phyloP scores from a whole-genome alignment of 768 basidiomycete species.

The Suillus bovinus region DNA sequence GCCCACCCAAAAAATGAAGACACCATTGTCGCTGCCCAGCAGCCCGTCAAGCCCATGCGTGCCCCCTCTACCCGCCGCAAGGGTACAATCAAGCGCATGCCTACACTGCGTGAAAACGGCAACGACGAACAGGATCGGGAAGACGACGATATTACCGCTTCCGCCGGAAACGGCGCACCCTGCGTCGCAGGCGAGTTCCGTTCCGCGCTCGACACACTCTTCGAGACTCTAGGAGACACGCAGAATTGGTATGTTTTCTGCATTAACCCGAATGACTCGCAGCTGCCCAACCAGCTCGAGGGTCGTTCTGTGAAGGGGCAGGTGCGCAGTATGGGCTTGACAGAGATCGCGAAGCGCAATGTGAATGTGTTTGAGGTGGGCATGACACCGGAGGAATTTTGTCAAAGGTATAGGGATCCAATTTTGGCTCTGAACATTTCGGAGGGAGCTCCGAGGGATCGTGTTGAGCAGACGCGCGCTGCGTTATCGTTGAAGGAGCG shows the following conservation, averaged over 20 bases:
- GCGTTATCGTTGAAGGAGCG: constrained; percentile 59
- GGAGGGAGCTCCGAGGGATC: constrained; percentile 62
- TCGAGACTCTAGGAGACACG: constrained; percentile 86
- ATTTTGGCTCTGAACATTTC: constrained; percentile 54
- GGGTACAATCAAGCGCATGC: constrained; percentile 59
- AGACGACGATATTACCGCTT: constrained; percentile 32
- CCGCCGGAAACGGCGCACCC: constrained; percentile 41
- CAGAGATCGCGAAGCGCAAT: constrained; percentile 72
- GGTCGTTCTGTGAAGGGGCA: constrained; percentile 91
- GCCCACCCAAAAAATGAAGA: constrained; percentile 92
- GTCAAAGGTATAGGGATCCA: constrained; percentile 75
- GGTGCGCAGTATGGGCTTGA: constrained; percentile 76
- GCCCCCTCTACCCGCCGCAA: constrained; percentile 88
- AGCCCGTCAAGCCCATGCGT: constrained; percentile 92
- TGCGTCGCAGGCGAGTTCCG: constrained; percentile 91
- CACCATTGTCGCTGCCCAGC: constrained; percentile 93
- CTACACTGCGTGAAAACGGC: constrained; percentile 34
- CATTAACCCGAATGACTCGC: constrained; percentile 93
- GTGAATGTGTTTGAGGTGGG: constrained; percentile 76
- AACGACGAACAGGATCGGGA: constrained; percentile 47
- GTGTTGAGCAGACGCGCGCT: constrained; percentile 57
- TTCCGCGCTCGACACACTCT: constrained; percentile 79
- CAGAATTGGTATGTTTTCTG: constrained; percentile 93
- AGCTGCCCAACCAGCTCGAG: constrained; percentile 92
- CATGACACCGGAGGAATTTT: constrained; percentile 86